A percentile compares a stretch with the other conserved stretches of the same genome.
Evolutionary conservation across 202 grass and related monocot genomes (phyloP).

Genomic region (Sporobolus alterniflorus): DNA sequence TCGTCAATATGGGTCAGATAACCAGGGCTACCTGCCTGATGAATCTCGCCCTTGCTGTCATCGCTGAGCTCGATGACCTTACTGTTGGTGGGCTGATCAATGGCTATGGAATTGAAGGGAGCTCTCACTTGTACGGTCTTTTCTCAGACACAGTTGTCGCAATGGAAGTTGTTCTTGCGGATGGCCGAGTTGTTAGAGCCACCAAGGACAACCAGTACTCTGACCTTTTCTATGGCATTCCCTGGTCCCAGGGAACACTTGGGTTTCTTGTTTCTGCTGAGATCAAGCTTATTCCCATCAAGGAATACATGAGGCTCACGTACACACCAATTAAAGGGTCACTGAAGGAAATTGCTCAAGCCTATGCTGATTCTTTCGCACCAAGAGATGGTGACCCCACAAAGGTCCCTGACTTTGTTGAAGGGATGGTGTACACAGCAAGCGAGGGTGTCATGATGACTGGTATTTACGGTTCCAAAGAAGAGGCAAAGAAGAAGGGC

Average conservation of each 20-base stretch:
- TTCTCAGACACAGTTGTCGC: slow-evolving; percentile 95
- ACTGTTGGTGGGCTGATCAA: slow-evolving; percentile 91
- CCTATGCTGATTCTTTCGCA: slow-evolving; percentile 77
- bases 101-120: slow-evolving; percentile 94
- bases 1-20: slow-evolving; percentile 94
- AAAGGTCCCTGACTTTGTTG: slow-evolving; percentile 93
- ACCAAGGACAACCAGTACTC: slow-evolving; percentile 94
- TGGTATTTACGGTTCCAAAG: slow-evolving; percentile 80
- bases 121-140: slow-evolving; percentile 92
- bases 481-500: slow-evolving; percentile 96
- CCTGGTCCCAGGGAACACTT: slow-evolving; percentile 95
- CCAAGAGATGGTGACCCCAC: slow-evolving; percentile 69
- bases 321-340: slow-evolving; percentile 66
- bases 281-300: slow-evolving; percentile 92
- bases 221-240: slow-evolving; percentile 91
- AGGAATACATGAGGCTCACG: slow-evolving; percentile 95
- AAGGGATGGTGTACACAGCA: slow-evolving; percentile 74
- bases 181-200: slow-evolving; percentile 75
- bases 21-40: slow-evolving; percentile 72
- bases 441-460: slow-evolving; percentile 91
- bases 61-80: slow-evolving; percentile 96
- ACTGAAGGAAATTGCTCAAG: slow-evolving; percentile 67
- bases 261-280: slow-evolving; percentile 92
- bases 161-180: slow-evolving; percentile 80
- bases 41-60: slow-evolving; percentile 81